phyloP scores from a whole-genome alignment of 257 asterid species.

The Gardenia jasminoides region DNA sequence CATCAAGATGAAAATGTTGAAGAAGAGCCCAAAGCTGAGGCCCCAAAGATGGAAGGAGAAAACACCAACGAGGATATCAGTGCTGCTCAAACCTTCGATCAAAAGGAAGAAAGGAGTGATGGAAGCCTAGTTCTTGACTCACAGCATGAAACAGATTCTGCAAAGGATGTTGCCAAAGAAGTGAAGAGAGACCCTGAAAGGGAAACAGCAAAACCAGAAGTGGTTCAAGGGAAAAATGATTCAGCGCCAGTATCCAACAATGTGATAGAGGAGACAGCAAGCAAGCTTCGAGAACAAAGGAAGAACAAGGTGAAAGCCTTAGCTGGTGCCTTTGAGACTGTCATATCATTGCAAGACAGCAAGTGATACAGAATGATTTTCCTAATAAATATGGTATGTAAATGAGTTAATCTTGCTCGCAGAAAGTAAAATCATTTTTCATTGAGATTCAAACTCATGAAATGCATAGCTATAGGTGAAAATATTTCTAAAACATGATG shows the following conservation, averaged over 20 bases:
- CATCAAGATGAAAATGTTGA: constrained; percentile 5
- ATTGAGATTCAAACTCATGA: not conserved
- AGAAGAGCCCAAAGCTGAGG: not conserved
- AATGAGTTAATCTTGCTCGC: not conserved
- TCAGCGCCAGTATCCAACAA: constrained; percentile 45
- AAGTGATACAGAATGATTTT: constrained; percentile 26
- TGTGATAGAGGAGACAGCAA: constrained; percentile 70
- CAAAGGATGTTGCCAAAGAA: constrained; percentile 20
- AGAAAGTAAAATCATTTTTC: not conserved
- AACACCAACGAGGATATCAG: not conserved
- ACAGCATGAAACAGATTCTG: constrained; percentile 15
- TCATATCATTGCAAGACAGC: constrained; percentile 55
- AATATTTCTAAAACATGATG: not conserved
- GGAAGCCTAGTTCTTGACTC: constrained; percentile 14
- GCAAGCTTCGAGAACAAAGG: constrained; percentile 63
- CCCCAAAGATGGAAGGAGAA: not conserved
- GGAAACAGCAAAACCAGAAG: constrained; percentile 25
- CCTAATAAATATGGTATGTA: not conserved
- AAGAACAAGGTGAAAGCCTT: constrained; percentile 69
- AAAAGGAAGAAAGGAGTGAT: constrained; percentile 5
- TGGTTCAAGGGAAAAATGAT: constrained; percentile 40
- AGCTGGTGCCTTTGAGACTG: constrained; percentile 83
- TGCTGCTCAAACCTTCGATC: not conserved
- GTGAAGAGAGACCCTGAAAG: constrained; percentile 18
- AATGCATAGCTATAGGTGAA: not conserved